A percentile compares a stretch with the other conserved stretches of the same genome.
Evolutionary conservation across 352 stramenopile genomes (phyloP).

Genomic region (Pythium rishiriense): DNA sequence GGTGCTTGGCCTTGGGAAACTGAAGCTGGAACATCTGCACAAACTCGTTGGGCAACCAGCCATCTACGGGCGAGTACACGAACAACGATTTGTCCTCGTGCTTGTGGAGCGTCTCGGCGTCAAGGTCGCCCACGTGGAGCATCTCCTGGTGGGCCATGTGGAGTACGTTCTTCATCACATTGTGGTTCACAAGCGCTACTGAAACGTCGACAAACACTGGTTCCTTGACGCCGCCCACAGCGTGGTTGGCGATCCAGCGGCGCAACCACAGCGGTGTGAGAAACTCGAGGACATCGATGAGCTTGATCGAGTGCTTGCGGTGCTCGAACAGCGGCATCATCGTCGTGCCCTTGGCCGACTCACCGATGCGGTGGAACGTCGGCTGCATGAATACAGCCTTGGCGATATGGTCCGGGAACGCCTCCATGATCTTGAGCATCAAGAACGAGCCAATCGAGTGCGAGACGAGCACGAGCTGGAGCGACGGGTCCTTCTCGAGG

Average conservation of each 20-base stretch:
- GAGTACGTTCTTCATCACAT: conserved; percentile 62
- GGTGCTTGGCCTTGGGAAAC: conserved; percentile 47
- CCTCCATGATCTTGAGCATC: conserved; percentile 47
- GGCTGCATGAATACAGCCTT: conserved; percentile 76
- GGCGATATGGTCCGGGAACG: conserved; percentile 52
- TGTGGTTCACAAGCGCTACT: conserved; percentile 51
- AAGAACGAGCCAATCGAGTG: conserved; percentile 72
- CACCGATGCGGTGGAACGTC: conserved; percentile 62
- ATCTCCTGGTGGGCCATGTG: conserved; percentile 72
- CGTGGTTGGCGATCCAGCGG: conserved; percentile 44
- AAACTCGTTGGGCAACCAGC: conserved; percentile 66
- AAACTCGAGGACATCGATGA: conserved; percentile 46
- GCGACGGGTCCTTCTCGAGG: conserved; percentile 43
- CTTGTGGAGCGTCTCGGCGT: conserved; percentile 36
- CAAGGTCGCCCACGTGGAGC: conserved; percentile 47
- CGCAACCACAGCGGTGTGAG: conserved; percentile 41
- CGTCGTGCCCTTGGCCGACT: conserved; percentile 41
- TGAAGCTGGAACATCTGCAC: conserved; percentile 52
- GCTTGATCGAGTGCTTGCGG: conserved; percentile 31
- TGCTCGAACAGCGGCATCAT: conserved; percentile 56
- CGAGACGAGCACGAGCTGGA: conserved; percentile 55
- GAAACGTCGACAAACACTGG: conserved; percentile 50
- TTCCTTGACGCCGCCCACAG: conserved; percentile 38
- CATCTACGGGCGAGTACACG: conserved; percentile 67
- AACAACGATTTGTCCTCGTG: conserved; percentile 62